Evolutionary conservation across 306 rosid genomes (phyloP).

Genomic region (Crataegus laevigata): DNA sequence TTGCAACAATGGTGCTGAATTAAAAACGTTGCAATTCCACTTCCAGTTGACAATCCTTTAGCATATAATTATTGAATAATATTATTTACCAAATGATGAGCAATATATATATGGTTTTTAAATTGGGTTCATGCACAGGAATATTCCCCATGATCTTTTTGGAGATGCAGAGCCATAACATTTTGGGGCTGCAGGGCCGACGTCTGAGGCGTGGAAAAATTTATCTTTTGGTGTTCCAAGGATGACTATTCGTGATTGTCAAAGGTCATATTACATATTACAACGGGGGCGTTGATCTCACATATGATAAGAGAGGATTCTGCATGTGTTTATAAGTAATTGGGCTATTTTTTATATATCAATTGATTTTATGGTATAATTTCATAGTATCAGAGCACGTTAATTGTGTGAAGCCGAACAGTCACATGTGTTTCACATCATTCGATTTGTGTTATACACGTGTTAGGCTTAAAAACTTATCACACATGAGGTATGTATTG

Average conservation of each 20-base stretch:
- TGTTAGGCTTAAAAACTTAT: too few species aligned
- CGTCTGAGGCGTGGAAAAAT: constrained; percentile 1
- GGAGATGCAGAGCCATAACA: constrained; percentile 22
- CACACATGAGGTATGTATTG: too few species aligned
- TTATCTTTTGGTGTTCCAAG: constrained; percentile 8
- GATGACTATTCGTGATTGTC: not conserved
- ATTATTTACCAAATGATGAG: not conserved
- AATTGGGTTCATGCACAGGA: constrained; percentile 41
- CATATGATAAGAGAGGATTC: too few species aligned
- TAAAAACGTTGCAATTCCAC: constrained; percentile 2
- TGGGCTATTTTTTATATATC: too few species aligned
- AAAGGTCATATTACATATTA: not conserved
- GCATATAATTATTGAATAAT: not conserved
- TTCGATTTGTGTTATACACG: too few species aligned
- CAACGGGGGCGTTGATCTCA: too few species aligned
- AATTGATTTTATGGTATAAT: too few species aligned
- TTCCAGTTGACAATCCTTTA: constrained; percentile 9
- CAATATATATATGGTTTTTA: not conserved
- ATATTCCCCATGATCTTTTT: constrained; percentile 38
- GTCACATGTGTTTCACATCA: too few species aligned
- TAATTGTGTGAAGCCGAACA: too few species aligned
- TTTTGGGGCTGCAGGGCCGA: constrained; percentile 7
- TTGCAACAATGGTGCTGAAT: not conserved
- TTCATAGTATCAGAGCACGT: too few species aligned
- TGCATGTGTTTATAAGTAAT: too few species aligned